Evolutionary conservation across 2,329 filamentous ascomycete genomes (phyloP).

Genomic region (Alternaria gaisen): DNA sequence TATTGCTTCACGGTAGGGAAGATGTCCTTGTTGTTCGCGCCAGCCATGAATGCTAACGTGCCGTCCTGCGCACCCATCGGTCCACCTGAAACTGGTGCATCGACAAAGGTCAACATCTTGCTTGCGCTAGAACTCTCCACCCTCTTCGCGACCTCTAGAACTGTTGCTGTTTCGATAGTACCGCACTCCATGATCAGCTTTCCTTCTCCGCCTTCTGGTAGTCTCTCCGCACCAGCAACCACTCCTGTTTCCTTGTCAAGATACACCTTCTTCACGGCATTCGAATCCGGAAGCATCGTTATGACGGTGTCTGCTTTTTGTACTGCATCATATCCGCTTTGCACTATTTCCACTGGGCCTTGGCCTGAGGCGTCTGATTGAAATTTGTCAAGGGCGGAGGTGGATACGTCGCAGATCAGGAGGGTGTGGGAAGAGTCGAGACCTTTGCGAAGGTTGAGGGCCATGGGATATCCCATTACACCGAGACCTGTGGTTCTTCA

Average conservation of each 20-base stretch:
- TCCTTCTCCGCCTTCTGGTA: constrained; percentile 53
- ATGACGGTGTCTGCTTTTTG: constrained; percentile 53
- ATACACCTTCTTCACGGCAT: constrained; percentile 52
- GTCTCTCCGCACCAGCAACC: constrained; percentile 50
- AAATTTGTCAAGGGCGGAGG: constrained; percentile 50
- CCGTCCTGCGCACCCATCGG: constrained; percentile 88
- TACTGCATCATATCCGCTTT: constrained; percentile 52
- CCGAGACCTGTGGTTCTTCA: constrained; percentile 44
- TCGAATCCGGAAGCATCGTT: constrained; percentile 53
- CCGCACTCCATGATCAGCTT: constrained; percentile 94
- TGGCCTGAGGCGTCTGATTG: constrained; percentile 46
- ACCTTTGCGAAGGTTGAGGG: constrained; percentile 52
- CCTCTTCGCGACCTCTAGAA: constrained; percentile 76
- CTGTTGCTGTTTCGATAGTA: constrained; percentile 92
- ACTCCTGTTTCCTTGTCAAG: constrained; percentile 54
- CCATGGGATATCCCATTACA: constrained; percentile 57
- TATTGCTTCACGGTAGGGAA: constrained; percentile 68
- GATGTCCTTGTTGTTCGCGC: constrained; percentile 61
- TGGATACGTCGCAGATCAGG: constrained; percentile 52
- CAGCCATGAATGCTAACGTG: constrained; percentile 93
- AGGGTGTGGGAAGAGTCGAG: constrained; percentile 43
- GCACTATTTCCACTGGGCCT: constrained; percentile 49
- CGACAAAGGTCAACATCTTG: constrained; percentile 78
- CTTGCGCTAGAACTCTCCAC: constrained; percentile 59
- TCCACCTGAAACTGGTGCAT: constrained; percentile 94